Base-by-base conservation (phyloP, 2,329 filamentous ascomycete genomes). In the Botryosphaeria dothidea region DNA sequence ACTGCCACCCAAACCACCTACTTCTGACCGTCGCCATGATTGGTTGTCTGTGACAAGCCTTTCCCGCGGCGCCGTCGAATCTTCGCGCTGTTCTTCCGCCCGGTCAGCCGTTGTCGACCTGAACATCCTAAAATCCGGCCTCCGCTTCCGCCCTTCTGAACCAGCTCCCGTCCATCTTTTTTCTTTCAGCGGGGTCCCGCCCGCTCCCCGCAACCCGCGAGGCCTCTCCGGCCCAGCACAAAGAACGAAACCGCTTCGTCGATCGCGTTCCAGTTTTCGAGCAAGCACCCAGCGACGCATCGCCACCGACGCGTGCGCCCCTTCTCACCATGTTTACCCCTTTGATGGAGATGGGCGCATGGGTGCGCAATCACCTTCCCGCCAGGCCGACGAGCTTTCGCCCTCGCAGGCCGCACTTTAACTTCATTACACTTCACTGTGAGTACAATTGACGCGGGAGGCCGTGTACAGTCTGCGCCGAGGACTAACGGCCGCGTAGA, bases 391-490 rank as follows among this genome's bases (percentile, higher is more conserved):
- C 57, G 19, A 66, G 68, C 41, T 56, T 71, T 51, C 65, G 68
- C 36, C 64, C 68, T 6, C 65, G 72, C 27, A 72, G 85, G 70
- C 89, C 88, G 17, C 86, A 88, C 69, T 90, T 93, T 78, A 93
- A 92, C 79, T 96, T 94, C 75, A 93, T 95, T 67, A 88, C 89
- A 1, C 82, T 88, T 17, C 92, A 96, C 73, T 96, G 90, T 92
- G 79, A 52, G 70, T 52, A 25, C n/a, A 82, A 34, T 29, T 31
- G 11, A 58, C 34, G 56, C 38, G n/a, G 21, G 17, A 27, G 8
- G 27, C 49, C 46, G 64, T 69, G 48, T 43, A 13, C 34, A 8
- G 11, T 9, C 17, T 34, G 41, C 56, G 21, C 41, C 3, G 19
- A 11, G n/a, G 8, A 23, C 63, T 65, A 43, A 65, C 46, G 23